Percentiles rank a stretch among this genome's conserved stretches.
Conservation (phyloP, 257 asterid genomes). For the Coffea canephora region DNA sequence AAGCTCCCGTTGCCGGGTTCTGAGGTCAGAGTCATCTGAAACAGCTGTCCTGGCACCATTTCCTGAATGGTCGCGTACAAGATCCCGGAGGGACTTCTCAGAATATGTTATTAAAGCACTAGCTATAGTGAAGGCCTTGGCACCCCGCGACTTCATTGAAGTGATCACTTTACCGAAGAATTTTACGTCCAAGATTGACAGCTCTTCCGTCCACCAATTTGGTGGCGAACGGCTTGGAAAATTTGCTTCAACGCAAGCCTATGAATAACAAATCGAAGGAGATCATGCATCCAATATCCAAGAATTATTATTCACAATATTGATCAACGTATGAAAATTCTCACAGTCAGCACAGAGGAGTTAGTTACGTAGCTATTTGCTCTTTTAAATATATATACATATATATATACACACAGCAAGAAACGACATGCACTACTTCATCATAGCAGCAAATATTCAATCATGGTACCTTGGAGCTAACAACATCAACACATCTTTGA, state of each 20-base stretch:
- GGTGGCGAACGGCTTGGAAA: slow-evolving; percentile 96
- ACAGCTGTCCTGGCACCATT: slow-evolving; percentile 35
- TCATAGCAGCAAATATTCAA: too few species aligned
- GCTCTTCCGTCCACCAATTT: slow-evolving; percentile 99
- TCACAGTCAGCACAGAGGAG: too few species aligned
- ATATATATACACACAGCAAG: neutral
- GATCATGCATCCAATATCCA: neutral
- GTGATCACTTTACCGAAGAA: slow-evolving; percentile 60
- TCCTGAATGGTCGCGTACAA: slow-evolving; percentile 79
- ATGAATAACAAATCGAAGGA: neutral
- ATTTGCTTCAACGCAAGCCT: slow-evolving; percentile 94
- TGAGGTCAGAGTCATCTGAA: slow-evolving; percentile 34
- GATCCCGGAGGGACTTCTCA: slow-evolving; percentile 67
- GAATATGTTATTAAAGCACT: slow-evolving; percentile 85
- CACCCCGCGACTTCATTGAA: slow-evolving; percentile 69
- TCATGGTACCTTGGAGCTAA: slow-evolving; percentile 63
- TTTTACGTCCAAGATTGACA: slow-evolving; percentile 57
- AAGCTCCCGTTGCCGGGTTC: slow-evolving; percentile 54
- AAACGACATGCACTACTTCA: too few species aligned
- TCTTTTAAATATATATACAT: too few species aligned
- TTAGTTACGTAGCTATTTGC: too few species aligned
- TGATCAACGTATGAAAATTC: too few species aligned
- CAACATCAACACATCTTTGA: slow-evolving; percentile 68
- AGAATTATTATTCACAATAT: too few species aligned
- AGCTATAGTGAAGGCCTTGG: slow-evolving; percentile 69